Evolutionary conservation across 331 rosid genomes (phyloP).

Genomic region (Quercus phellos): DNA sequence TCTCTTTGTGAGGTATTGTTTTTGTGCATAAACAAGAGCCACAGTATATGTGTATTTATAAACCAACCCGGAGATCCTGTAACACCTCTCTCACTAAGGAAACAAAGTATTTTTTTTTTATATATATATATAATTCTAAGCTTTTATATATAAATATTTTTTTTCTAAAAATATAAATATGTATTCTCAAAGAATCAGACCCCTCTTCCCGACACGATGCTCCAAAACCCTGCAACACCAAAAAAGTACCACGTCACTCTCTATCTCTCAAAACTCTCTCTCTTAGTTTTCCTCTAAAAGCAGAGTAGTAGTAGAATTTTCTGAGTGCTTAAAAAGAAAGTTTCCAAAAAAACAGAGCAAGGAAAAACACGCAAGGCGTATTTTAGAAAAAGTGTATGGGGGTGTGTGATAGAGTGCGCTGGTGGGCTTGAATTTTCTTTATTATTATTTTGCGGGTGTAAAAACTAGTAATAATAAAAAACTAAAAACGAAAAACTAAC

Average conservation of each 20-base stretch:
- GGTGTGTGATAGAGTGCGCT: conserved; percentile 14
- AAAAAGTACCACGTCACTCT: conserved; percentile 30
- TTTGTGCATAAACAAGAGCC: conserved; percentile 7
- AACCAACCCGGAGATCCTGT: conserved; percentile 31
- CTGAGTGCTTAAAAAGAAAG: conserved; percentile 3
- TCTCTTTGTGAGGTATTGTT: neutral
- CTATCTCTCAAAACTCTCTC: conserved; percentile 15
- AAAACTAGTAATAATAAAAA: neutral
- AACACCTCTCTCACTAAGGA: conserved; percentile 45
- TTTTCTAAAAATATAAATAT: neutral
- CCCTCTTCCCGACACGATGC: conserved; percentile 65
- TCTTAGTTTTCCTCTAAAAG: conserved; percentile 15
- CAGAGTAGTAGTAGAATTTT: neutral
- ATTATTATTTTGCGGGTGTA: neutral
- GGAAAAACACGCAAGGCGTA: conserved; percentile 18
- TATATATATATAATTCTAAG: neutral
- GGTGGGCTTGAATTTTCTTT: neutral
- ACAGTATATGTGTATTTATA: conserved; percentile 11
- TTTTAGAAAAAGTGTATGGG: conserved; percentile 16
- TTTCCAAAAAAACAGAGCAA: neutral
- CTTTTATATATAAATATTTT: neutral
- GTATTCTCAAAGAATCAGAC: neutral
- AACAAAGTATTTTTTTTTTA: conserved; percentile 22
- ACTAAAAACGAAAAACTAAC: neutral
- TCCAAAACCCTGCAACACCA: conserved; percentile 68